phyloP scores from a whole-genome alignment of 2,329 filamentous ascomycete genomes.

The Xylaria sp. region DNA sequence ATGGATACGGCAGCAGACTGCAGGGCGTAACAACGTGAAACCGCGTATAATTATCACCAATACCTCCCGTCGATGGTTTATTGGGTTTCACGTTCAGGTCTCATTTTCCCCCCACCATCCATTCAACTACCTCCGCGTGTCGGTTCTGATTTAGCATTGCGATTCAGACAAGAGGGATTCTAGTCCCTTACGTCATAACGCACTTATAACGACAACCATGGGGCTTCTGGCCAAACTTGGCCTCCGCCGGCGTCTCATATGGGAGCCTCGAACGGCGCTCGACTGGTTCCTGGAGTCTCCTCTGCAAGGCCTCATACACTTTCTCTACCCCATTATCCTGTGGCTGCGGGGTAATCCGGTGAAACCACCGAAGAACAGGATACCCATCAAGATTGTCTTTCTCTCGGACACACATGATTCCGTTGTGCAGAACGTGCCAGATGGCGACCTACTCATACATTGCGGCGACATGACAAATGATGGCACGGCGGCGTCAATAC shows the following conservation, averaged over 20 bases:
- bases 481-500: slow-evolving; percentile 78
- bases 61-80: background rate
- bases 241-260: slow-evolving; percentile 60
- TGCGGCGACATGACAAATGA: slow-evolving; percentile 84
- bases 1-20: background rate
- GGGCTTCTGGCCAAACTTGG: slow-evolving; percentile 58
- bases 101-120: background rate
- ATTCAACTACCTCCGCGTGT: background rate
- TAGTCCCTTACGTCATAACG: slow-evolving; percentile 22
- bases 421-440: slow-evolving; percentile 69
- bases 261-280: slow-evolving; percentile 64
- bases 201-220: slow-evolving; percentile 50
- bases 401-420: slow-evolving; percentile 88
- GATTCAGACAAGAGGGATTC: slow-evolving; percentile 4
- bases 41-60: background rate
- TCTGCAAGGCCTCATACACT: slow-evolving; percentile 69
- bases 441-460: slow-evolving; percentile 88
- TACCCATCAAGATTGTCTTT: slow-evolving; percentile 80
- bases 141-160: background rate
- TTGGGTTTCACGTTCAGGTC: background rate
- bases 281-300: slow-evolving; percentile 76
- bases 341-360: slow-evolving; percentile 75
- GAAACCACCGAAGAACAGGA: slow-evolving; percentile 63
- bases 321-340: slow-evolving; percentile 73
- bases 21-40: background rate